These are phyloP conservation scores for Ramaria sp. DNA, from an alignment of 768 basidiomycete genomes.

Conservation along the genomic window DNA sequence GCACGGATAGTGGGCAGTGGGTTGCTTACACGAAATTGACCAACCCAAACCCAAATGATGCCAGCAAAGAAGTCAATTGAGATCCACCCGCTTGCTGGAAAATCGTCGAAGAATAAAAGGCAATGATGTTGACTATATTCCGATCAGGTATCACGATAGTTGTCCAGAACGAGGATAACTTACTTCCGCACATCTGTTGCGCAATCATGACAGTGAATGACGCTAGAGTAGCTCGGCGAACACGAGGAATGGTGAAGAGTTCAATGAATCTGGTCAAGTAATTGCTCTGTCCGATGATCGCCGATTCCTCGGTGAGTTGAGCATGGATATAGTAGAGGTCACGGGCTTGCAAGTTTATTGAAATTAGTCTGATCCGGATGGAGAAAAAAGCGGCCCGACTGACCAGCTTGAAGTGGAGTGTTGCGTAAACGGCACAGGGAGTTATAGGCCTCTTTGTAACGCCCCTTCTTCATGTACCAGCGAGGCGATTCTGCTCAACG, in stretches of 20 bases:
- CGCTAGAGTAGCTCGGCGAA: slow-evolving; percentile 26
- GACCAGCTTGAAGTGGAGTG: slow-evolving; percentile 23
- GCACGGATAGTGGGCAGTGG: slow-evolving; percentile 49
- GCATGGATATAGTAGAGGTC: slow-evolving; percentile 30
- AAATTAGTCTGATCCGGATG: background rate
- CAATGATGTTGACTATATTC: slow-evolving; percentile 22
- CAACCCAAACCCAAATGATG: slow-evolving; percentile 58
- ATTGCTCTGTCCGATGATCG: slow-evolving; percentile 17
- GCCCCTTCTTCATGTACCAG: slow-evolving; percentile 29
- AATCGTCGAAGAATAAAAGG: slow-evolving; percentile 30
- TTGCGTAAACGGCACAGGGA: slow-evolving; percentile 24
- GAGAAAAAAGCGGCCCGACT: background rate
- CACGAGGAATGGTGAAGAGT: slow-evolving; percentile 27
- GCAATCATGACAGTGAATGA: slow-evolving; percentile 25
- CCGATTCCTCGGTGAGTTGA: slow-evolving; percentile 23
- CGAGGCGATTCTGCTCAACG: slow-evolving; percentile 13
- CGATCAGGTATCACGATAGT: background rate
- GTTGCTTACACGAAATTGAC: slow-evolving; percentile 52
- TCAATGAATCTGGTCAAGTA: slow-evolving; percentile 25
- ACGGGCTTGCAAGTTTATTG: slow-evolving; percentile 17
- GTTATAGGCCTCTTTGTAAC: slow-evolving; percentile 24
- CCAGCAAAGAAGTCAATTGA: slow-evolving; percentile 33
- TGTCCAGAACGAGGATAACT: background rate
- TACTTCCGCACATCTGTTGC: slow-evolving; percentile 23
- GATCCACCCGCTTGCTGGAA: slow-evolving; percentile 25